Evolutionary conservation across 805 yeast species (phyloP).

Genomic region (Middelhovenomyces tepae): DNA sequence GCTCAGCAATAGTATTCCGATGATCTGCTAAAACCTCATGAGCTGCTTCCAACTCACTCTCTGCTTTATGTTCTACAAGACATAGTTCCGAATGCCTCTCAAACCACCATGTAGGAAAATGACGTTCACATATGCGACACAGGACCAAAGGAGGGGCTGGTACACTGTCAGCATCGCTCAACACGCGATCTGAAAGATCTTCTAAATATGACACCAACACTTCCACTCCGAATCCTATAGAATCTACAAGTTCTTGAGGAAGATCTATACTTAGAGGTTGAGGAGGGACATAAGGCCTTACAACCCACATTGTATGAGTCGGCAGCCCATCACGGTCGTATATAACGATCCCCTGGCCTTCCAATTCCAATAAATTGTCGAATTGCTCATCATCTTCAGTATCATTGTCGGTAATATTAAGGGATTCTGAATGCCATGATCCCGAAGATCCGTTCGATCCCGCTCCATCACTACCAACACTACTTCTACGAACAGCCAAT

Average conservation of each 20-base stretch:
- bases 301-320: slow-evolving; percentile 78
- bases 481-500: too few species aligned
- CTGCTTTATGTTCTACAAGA: slow-evolving; percentile 72
- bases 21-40: slow-evolving; percentile 78
- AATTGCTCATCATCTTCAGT: slow-evolving; percentile 3
- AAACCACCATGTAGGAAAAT: slow-evolving; percentile 93
- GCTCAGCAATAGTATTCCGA: slow-evolving; percentile 35
- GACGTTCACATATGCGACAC: slow-evolving; percentile 87
- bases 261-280: slow-evolving; percentile 55
- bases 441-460: too few species aligned
- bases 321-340: slow-evolving; percentile 52
- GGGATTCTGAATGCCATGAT: neutral
- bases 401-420: slow-evolving; percentile 24
- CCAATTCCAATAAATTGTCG: slow-evolving; percentile 50
- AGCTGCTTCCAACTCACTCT: slow-evolving; percentile 60
- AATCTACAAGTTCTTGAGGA: slow-evolving; percentile 59
- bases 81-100: slow-evolving; percentile 88
- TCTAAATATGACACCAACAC: slow-evolving; percentile 68
- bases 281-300: slow-evolving; percentile 64
- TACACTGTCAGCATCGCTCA: slow-evolving; percentile 44
- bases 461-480: too few species aligned
- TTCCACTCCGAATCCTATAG: slow-evolving; percentile 83
- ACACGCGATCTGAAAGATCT: slow-evolving; percentile 52
- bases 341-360: slow-evolving; percentile 88
- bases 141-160: slow-evolving; percentile 78